phyloP scores from a whole-genome alignment of 768 basidiomycete genomes.

The Megacollybia marginata region DNA sequence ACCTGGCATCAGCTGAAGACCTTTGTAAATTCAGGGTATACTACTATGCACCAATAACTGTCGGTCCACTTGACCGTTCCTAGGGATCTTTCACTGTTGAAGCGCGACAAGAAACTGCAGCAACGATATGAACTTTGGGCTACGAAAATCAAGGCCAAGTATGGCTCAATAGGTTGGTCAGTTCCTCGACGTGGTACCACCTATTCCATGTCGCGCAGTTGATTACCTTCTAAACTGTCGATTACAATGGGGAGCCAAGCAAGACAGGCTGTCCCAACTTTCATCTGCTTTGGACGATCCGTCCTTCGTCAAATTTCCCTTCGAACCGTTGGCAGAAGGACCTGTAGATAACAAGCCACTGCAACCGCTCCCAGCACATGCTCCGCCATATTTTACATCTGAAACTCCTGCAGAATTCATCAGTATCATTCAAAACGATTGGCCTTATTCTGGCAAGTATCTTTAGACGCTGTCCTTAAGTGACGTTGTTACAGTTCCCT shows the following conservation, averaged over 20 bases:
- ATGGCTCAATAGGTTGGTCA: constrained; percentile 60
- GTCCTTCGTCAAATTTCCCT: constrained; percentile 3
- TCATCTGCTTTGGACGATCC: constrained; percentile 39
- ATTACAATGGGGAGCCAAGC: constrained; percentile 63
- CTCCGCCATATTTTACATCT: constrained; percentile 58
- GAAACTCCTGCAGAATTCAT: constrained; percentile 51
- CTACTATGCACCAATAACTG: not conserved
- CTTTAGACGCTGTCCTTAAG: not conserved
- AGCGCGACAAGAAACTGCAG: constrained; percentile 67
- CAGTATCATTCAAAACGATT: constrained; percentile 76
- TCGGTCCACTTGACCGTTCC: not conserved
- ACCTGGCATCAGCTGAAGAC: constrained; percentile 71
- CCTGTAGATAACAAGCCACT: constrained; percentile 2
- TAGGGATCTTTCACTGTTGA: constrained; percentile 76
- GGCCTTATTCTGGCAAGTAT: constrained; percentile 73
- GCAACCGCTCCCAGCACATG: constrained; percentile 24
- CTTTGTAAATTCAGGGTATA: constrained; percentile 63
- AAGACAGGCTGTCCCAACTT: constrained; percentile 56
- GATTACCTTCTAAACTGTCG: constrained; percentile 64
- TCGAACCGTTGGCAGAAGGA: not conserved
- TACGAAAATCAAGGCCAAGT: constrained; percentile 41
- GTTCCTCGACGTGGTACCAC: not conserved
- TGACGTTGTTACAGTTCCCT: constrained; percentile 39
- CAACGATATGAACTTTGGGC: constrained; percentile 57
- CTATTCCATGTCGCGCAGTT: constrained; percentile 28